A percentile compares a stretch with the other conserved stretches of the same genome.
Evolutionary conservation across 805 yeast genomes (phyloP).

Genomic region (Metschnikowia lochheadii): DNA sequence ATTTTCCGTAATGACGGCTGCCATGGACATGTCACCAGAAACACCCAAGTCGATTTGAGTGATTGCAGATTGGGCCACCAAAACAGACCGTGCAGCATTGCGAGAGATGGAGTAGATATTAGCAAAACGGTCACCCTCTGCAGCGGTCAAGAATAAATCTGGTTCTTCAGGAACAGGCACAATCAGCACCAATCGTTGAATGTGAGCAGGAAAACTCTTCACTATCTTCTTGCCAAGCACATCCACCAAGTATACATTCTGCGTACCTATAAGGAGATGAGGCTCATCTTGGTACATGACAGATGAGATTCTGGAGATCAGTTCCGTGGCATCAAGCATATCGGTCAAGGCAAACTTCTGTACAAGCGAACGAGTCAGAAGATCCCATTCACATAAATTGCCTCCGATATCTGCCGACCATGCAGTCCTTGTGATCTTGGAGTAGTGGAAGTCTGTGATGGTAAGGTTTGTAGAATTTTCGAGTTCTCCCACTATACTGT

Average conservation of each 20-base stretch:
- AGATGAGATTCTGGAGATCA: conserved; percentile 29
- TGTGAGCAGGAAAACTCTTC: conserved; percentile 69
- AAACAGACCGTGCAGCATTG: conserved; percentile 47
- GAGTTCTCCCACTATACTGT: conserved; percentile 52
- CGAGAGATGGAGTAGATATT: conserved; percentile 57
- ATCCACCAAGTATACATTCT: conserved; percentile 56
- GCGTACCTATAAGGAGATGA: conserved; percentile 61
- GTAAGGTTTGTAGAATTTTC: conserved; percentile 42
- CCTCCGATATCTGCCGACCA: conserved; percentile 64
- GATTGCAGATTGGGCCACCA: conserved; percentile 68
- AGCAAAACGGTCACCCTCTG: conserved; percentile 76
- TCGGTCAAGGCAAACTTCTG: conserved; percentile 43
- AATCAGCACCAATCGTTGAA: conserved; percentile 57
- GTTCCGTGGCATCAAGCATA: conserved; percentile 26
- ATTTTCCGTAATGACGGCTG: conserved; percentile 65
- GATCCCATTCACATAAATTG: conserved; percentile 58
- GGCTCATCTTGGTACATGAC: conserved; percentile 29
- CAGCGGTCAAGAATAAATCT: conserved; percentile 61
- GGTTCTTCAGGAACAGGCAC: conserved; percentile 31
- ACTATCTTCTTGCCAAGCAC: conserved; percentile 33
- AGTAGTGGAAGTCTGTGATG: conserved; percentile 48
- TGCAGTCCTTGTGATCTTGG: conserved; percentile 37
- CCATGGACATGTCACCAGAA: conserved; percentile 26
- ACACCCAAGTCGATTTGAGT: conserved; percentile 38
- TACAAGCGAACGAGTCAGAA: conserved; percentile 38